Evolutionary conservation across 2,329 filamentous ascomycete genomes (phyloP).

Genomic region (Aspergillus persii): DNA sequence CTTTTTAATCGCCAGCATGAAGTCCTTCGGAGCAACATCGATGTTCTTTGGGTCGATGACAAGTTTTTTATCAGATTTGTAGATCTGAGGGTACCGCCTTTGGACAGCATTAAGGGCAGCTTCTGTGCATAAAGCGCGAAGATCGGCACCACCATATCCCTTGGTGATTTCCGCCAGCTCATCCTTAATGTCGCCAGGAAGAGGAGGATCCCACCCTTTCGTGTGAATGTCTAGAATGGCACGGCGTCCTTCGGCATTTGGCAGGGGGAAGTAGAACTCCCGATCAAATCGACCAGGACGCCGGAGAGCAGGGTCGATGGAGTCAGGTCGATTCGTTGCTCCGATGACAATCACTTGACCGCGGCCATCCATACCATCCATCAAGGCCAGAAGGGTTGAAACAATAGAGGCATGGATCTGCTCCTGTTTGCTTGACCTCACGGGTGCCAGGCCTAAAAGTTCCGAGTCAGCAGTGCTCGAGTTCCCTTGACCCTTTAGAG

Average conservation of each 20-base stretch:
- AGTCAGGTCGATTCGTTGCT: conserved; percentile 95
- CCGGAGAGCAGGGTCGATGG: conserved; percentile 91
- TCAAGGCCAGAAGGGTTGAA: conserved; percentile 85
- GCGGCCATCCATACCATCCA: conserved; percentile 98
- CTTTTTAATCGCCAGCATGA: conserved; percentile 95
- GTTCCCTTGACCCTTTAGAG: background rate
- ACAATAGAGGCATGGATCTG: conserved; percentile 98
- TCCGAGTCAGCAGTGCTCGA: background rate
- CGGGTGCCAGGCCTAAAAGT: conserved; percentile 68
- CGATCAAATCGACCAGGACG: conserved; percentile 92
- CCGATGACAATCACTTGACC: conserved; percentile 98
- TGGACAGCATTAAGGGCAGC: conserved; percentile 94
- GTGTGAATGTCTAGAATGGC: conserved; percentile 95
- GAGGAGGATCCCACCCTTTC: conserved; percentile 77
- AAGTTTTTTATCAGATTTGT: conserved; percentile 84
- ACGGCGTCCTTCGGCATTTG: conserved; percentile 73
- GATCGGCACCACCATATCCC: conserved; percentile 92
- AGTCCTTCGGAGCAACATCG: conserved; percentile 85
- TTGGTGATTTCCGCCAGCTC: conserved; percentile 83
- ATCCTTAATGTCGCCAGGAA: conserved; percentile 75
- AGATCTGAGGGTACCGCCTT: conserved; percentile 93
- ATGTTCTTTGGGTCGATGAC: conserved; percentile 83
- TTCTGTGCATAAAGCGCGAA: conserved; percentile 92
- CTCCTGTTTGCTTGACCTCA: conserved; percentile 95
- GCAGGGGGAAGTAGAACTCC: conserved; percentile 96